Base-by-base conservation (phyloP, 2,329 filamentous ascomycete genomes). In the Colletotrichum sp. region DNA sequence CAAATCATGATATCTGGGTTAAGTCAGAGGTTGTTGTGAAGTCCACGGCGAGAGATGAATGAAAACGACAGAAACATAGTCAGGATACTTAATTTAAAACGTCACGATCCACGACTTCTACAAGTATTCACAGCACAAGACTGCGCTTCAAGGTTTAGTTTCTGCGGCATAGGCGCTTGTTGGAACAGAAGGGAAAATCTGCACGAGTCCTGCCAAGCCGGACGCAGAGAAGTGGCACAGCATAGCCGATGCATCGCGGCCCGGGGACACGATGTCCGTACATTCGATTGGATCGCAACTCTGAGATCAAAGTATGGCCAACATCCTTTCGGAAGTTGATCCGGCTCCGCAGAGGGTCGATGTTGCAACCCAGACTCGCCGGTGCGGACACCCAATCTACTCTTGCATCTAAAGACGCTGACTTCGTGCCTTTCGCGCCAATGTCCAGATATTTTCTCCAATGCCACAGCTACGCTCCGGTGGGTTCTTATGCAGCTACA, bases 11-110 rank as follows among this genome's bases (percentile, higher is more conserved):
- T 6, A 75, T 75, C 28, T 75, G 73, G 73, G 73, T 75, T 3
- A 75, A 72, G 10, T 75, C 73, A 1, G 73, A 75, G 18, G 73
- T 75, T 24, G 36, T 73, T 5, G 43, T 75, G 3, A 67, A 75
- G 43, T 75, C 73, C 16, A 75, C 73, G 16, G 69, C 30, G 30
- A 52, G 68, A n/a, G 30, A 60, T 9, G 26, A 60, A 30, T 18
- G 26, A 60, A 60, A 60, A 16, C 26, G 6, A 60, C 57, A 57
- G 16, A 30, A 60, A 43, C 38, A 43, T 43, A n/a, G 38, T n/a
- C 18, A 43, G 18, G 38, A 43, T 43, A n/a, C 38, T 43, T 43
- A 43, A 43, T 43, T 43, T n/a, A 10, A 43, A 43, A 43, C 18
- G 5, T 43, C 9, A n/a, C 9, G 18, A 43, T 43, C 38, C 38